Percentiles rank a stretch among this genome's conserved stretches.
phyloP scores from a whole-genome alignment of 192 early-diverging fungal genomes.

The Coemansia sp. region DNA sequence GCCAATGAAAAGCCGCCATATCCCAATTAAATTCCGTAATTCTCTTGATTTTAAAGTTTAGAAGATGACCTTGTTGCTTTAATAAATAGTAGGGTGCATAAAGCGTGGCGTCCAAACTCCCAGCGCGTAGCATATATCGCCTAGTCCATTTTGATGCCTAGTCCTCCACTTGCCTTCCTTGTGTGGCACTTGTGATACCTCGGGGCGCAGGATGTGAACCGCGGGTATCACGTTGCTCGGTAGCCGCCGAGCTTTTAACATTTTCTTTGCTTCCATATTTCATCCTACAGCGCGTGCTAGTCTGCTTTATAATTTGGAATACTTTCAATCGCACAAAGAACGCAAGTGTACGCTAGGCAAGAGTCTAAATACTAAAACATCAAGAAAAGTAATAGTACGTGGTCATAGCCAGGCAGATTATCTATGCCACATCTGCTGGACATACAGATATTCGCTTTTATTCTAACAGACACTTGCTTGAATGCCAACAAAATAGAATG shows the following conservation, averaged over 20 bases:
- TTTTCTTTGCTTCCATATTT: not conserved
- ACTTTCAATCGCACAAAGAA: not conserved
- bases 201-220: not conserved
- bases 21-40: no score
- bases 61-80: no score
- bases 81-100: not conserved
- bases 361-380: not conserved
- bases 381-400: not conserved
- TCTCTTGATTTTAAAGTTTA: no score
- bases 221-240: no score
- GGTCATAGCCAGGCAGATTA: no score
- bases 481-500: conserved; percentile 11
- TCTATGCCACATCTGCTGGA: no score
- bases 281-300: not conserved
- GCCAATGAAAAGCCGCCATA: no score
- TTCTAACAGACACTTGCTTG: not conserved
- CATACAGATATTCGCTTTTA: no score
- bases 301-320: not conserved
- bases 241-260: not conserved
- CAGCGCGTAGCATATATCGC: no score
- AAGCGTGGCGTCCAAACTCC: not conserved
- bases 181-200: not conserved
- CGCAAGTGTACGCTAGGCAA: no score
- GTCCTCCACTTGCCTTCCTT: not conserved
- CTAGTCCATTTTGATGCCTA: no score